Evolutionary conservation across 1,139 yeast genomes (phyloP), one percentile per base, ranked within the genome.

Genomic region (Debaryomycetaceae sp.): DNA sequence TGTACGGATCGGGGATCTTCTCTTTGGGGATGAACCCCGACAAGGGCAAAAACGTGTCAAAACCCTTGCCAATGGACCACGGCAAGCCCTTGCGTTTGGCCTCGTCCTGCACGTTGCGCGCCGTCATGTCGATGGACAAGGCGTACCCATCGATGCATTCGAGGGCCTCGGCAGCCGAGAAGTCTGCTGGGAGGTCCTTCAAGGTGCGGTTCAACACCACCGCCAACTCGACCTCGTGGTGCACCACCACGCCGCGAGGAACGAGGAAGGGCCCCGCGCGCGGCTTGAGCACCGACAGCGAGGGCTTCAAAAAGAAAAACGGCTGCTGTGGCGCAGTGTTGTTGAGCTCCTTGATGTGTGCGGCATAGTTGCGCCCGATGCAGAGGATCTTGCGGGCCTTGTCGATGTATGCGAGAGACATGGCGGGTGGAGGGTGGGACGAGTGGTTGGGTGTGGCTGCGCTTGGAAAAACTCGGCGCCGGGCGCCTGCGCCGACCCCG

Each of bases 1-100:
- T 70, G 48, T 84, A 78, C 3, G 94, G 93, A 45, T 84, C 86
- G 3, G 81, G 71, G 37, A 88, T 76, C 40, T 67, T 56, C 2
- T 55, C 56, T 49, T 83, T 83, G 9, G 89, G 73, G 36, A 91
- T 80, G 44, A 78, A 75, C 17, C 65, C 58, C 6, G 94, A 80
- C 15, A 91, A 58, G 2, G 98, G 98, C 51, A 85, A 67, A 55
- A 91, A 91, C 0, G 98, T 91, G 52, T 91, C 98, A 53, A 88
- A 91, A 0, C 98, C 98, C 56, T 91, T 93, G 23, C 93, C 95
- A 44, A 89, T 85, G 4, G 93, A 63, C 99, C 99, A 91, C 10
- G 98, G 98, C 35, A 91, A 69, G 2, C 98, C 97, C 56, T 86
- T 86, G 61, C 72, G 75, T 59, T 91, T 93, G 30, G 96, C 96